Evolutionary conservation across 768 basidiomycete species (phyloP).

Genomic region (Agrocybe praecox): DNA sequence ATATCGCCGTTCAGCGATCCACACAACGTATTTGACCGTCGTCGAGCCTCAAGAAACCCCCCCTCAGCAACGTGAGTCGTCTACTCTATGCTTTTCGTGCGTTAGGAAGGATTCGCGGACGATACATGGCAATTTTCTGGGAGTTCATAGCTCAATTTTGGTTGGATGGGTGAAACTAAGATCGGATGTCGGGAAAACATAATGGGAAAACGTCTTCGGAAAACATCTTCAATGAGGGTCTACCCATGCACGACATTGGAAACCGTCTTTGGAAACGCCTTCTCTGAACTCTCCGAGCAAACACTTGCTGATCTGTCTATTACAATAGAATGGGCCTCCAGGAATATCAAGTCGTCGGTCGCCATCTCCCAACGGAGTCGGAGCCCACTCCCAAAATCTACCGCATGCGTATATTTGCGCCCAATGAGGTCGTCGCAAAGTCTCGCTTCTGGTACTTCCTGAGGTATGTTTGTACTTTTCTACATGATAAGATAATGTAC

Average conservation of each 20-base stretch:
- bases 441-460: slow-evolving; percentile 99
- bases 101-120: not conserved
- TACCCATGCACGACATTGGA: not conserved
- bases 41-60: slow-evolving; percentile 36
- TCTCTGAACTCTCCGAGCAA: not conserved
- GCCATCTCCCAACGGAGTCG: slow-evolving; percentile 92
- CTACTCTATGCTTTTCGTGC: slow-evolving; percentile 4
- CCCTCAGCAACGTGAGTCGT: slow-evolving; percentile 36
- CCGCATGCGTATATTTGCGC: slow-evolving; percentile 99
- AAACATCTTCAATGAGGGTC: slow-evolving; percentile 1
- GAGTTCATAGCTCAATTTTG: slow-evolving; percentile 12
- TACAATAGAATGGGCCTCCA: slow-evolving; percentile 68
- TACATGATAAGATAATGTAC: not conserved
- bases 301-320: slow-evolving; percentile 6
- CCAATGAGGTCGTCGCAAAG: slow-evolving; percentile 98
- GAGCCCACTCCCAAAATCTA: slow-evolving; percentile 98
- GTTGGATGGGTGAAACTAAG: slow-evolving; percentile 27
- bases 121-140: slow-evolving; percentile 3
- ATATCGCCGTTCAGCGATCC: slow-evolving; percentile 14
- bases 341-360: slow-evolving; percentile 97
- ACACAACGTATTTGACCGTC: slow-evolving; percentile 17
- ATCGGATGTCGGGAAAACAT: slow-evolving; percentile 26
- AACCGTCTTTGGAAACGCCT: not conserved
- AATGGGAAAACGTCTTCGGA: slow-evolving; percentile 2
- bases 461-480: slow-evolving; percentile 48